Evolutionary conservation across 768 basidiomycete genomes (phyloP), one percentile per base, ranked within the genome.

Genomic region (Boletus vinaceobasis): DNA sequence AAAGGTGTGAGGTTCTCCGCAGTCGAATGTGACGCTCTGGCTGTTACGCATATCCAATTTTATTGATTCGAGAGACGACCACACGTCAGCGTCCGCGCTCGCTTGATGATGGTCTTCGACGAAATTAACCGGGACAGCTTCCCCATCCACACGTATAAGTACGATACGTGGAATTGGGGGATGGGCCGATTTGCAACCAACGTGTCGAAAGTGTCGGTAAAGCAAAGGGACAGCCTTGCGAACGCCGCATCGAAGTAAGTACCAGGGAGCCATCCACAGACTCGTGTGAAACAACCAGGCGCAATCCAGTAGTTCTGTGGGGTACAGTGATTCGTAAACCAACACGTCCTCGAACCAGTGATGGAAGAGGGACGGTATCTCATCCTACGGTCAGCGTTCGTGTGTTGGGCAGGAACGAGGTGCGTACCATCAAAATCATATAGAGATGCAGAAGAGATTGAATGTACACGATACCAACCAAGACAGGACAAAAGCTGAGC

Each of bases 341-440:
- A 42, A 29, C 14, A 51, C 38, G 13, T 65, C 49, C 48, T 64
- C 63, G 35, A 62, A 65, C 63, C 63, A 65, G 43, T 64, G 60
- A 19, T 54, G 36, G 15, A 48, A 35, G 13, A 64, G 3, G 7
- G 60, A 53, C 9, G 63, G 63, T 43, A 64, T 65, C 63, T 64
- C 9, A 36, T 50, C 40, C 14, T 27, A n/a, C 8, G 9, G 23
- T 65, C 36, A 62, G 46, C 26, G 7, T 35, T 14, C 29, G 1
- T 33, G 26, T 35, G 14, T 14, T 5, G 19, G 15, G 29, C 2
- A 19, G 44, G 21, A 17, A 6, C 2, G 4, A 36, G 3, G 19
- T 14, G 27, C 64, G 19, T 44, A 64, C 63, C 63, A 65, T 65
- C 55, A 65, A 50, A 29, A 64, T 13, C 52, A 65, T 65, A 31